A percentile compares a stretch with the other conserved stretches of the same genome.
phyloP scores from a whole-genome alignment of 2,329 filamentous ascomycete genomes.

The Trichophyton mentagrophytes region DNA sequence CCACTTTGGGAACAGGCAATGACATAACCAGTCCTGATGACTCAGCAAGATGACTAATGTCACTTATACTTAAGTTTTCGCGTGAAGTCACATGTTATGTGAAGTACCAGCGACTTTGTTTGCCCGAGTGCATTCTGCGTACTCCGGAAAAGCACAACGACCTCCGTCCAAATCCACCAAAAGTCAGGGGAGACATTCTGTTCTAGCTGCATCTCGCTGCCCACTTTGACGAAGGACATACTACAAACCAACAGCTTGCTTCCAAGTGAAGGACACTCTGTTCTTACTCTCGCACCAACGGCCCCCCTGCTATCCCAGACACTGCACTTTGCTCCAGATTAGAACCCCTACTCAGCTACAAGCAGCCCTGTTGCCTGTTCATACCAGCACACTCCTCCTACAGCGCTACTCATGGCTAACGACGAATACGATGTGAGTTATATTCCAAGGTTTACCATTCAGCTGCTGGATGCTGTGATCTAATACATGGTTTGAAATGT shows the following conservation, averaged over 20 bases:
- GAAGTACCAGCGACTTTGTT: neutral
- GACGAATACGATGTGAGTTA: conserved; percentile 97
- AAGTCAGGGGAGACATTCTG: neutral
- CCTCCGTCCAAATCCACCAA: neutral
- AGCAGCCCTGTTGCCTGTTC: neutral
- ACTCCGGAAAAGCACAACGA: neutral
- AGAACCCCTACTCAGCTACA: neutral
- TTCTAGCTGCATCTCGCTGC: neutral
- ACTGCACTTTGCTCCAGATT: neutral
- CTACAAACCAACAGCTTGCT: neutral
- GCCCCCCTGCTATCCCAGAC: neutral
- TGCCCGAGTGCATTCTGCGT: neutral
- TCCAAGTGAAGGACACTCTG: neutral
- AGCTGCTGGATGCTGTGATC: conserved; percentile 19
- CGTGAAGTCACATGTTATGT: neutral
- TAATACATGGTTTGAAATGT: conserved; percentile 11
- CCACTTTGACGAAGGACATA: neutral
- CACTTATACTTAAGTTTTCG: neutral
- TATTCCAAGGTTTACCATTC: neutral
- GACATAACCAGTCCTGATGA: neutral
- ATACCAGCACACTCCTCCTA: neutral
- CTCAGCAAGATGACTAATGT: neutral
- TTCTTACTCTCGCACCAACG: neutral
- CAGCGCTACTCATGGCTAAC: conserved; percentile 65
- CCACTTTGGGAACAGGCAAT: neutral